Percentiles rank a stretch among this genome's conserved stretches.
phyloP scores from a whole-genome alignment of 192 early-diverging fungal species.

The Geranomyces variabilis region DNA sequence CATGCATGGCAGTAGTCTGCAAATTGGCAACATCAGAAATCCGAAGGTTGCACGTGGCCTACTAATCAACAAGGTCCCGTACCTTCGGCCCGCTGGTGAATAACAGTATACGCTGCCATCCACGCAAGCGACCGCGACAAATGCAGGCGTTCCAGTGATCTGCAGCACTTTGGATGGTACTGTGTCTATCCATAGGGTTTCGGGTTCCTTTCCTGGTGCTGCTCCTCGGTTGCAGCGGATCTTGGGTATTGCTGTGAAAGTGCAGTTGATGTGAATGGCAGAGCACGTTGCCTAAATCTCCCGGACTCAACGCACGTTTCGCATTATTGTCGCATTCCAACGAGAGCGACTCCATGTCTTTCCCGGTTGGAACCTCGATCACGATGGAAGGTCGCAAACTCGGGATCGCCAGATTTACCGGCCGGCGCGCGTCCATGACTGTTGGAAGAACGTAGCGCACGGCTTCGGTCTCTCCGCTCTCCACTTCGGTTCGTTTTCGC shows the following conservation, averaged over 20 bases:
- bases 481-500: neutral
- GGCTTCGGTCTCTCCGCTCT: constrained; percentile 4
- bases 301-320: constrained; percentile 9
- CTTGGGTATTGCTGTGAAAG: constrained; percentile 22
- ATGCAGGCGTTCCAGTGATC: constrained; percentile 61
- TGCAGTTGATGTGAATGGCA: neutral
- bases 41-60: too few species aligned
- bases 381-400: neutral
- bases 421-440: constrained; percentile 9
- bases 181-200: constrained; percentile 63
- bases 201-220: constrained; percentile 15
- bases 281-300: too few species aligned
- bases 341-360: constrained; percentile 3
- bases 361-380: constrained; percentile 4
- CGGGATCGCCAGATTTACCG: constrained; percentile 33
- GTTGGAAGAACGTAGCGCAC: constrained; percentile 39
- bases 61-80: neutral
- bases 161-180: constrained; percentile 61
- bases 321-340: constrained; percentile 37
- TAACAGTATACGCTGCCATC: constrained; percentile 70
- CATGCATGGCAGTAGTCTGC: constrained; percentile 70
- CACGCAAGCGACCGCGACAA: constrained; percentile 64
- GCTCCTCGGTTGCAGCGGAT: constrained; percentile 52
- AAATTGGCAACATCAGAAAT: too few species aligned
- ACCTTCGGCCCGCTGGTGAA: constrained; percentile 72